Percentiles rank a stretch among this genome's conserved stretches.
Evolutionary conservation across 352 stramenopile species (phyloP).

Genomic region (Globisporangium orthogonon): DNA sequence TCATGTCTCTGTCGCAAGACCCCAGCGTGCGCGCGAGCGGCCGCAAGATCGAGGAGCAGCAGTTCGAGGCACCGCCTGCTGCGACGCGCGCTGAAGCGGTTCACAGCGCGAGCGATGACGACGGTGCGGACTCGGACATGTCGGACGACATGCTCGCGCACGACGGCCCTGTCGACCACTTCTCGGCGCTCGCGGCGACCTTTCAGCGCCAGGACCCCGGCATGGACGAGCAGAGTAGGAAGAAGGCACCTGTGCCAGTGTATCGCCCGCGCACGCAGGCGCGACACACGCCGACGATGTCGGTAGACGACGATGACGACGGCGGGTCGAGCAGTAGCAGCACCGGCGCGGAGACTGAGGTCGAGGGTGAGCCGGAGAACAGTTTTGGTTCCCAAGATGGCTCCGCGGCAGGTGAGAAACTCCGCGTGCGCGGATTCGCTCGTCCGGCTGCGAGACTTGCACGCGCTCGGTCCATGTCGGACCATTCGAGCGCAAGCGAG

Average conservation of each 20-base stretch:
- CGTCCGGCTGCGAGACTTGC: slow-evolving; percentile 4
- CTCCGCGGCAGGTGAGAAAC: neutral
- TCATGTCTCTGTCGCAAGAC: slow-evolving; percentile 67
- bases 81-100: neutral
- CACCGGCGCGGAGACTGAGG: slow-evolving; percentile 57
- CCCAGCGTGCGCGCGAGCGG: slow-evolving; percentile 20
- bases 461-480: slow-evolving; percentile 6
- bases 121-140: slow-evolving; percentile 51
- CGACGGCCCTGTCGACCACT: slow-evolving; percentile 30
- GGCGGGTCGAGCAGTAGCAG: slow-evolving; percentile 18
- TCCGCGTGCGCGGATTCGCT: neutral
- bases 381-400: slow-evolving; percentile 5
- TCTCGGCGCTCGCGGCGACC: slow-evolving; percentile 49
- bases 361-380: slow-evolving; percentile 43
- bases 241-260: slow-evolving; percentile 17
- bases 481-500: slow-evolving; percentile 16
- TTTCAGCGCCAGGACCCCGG: slow-evolving; percentile 28
- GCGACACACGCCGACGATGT: slow-evolving; percentile 24
- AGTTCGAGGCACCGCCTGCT: slow-evolving; percentile 12
- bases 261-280: slow-evolving; percentile 35
- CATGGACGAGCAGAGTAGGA: slow-evolving; percentile 10
- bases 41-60: slow-evolving; percentile 43
- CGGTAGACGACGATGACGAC: slow-evolving; percentile 12
- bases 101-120: slow-evolving; percentile 10
- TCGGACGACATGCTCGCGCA: slow-evolving; percentile 73